Evolutionary conservation across 2,329 filamentous ascomycete species (phyloP).

Genomic region (Colletotrichum godetiae): DNA sequence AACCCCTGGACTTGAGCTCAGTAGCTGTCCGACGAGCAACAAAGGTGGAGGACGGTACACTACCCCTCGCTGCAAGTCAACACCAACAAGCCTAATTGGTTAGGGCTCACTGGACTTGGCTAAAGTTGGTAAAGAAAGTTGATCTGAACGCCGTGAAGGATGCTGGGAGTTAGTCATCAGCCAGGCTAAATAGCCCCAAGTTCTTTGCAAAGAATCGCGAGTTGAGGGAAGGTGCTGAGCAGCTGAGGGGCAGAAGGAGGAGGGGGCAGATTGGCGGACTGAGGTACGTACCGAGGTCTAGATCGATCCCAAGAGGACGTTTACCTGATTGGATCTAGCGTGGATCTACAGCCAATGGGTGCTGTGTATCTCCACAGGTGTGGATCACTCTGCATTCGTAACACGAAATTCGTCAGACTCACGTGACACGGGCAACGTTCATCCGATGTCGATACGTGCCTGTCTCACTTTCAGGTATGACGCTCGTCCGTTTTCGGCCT

Average conservation of each 20-base stretch:
- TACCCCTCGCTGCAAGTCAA: background rate
- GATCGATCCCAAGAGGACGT: background rate
- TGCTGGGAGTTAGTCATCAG: slow-evolving; percentile 15
- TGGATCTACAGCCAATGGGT: background rate
- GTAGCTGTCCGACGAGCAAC: background rate
- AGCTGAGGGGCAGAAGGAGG: background rate
- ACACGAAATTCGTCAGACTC: background rate
- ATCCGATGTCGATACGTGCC: background rate
- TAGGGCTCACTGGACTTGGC: too few relatives aligned
- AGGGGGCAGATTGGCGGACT: background rate
- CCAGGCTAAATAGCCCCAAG: background rate
- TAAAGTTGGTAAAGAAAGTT: background rate
- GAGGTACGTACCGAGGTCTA: background rate
- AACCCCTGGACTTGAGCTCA: background rate
- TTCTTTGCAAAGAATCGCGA: background rate
- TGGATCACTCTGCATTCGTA: background rate
- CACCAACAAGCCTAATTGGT: background rate
- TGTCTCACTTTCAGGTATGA: too few relatives aligned
- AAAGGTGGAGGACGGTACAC: too few relatives aligned
- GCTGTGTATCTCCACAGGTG: background rate
- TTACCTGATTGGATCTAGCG: background rate
- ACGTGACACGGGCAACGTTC: background rate
- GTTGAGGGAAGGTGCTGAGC: background rate
- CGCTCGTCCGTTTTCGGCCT: slow-evolving; percentile 29
- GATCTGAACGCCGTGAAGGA: background rate